A percentile compares a stretch with the other conserved stretches of the same genome.
Evolutionary conservation across 75 land plant species (phyloP).

Genomic region (Picea glauca): DNA sequence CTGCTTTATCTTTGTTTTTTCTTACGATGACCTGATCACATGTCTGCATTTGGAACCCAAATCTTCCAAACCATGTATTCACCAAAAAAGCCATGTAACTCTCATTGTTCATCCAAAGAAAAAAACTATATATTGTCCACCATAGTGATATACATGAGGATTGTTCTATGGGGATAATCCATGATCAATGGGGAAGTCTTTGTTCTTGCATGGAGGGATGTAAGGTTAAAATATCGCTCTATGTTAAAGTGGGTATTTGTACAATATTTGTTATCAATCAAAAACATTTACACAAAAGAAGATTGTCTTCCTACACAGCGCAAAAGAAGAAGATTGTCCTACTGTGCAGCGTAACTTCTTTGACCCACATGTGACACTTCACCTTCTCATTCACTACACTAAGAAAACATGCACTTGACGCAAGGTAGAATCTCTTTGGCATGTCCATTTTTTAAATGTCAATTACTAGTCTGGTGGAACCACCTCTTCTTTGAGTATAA

Average conservation of each 20-base stretch:
- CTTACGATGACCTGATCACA: background rate
- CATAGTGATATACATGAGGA: background rate
- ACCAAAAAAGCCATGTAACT: background rate
- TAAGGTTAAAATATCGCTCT: too few relatives aligned
- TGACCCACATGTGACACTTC: constrained; percentile 1
- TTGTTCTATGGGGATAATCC: background rate
- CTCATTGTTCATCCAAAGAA: background rate
- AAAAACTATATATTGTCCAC: constrained; percentile 4
- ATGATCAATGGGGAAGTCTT: too few relatives aligned
- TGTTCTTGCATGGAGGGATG: too few relatives aligned
- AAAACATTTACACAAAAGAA: too few relatives aligned
- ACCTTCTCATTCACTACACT: background rate
- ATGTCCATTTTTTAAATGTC: background rate
- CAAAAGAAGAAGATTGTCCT: too few relatives aligned
- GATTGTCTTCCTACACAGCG: too few relatives aligned
- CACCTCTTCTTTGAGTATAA: constrained; percentile 1
- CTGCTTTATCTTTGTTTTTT: background rate
- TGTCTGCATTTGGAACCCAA: background rate
- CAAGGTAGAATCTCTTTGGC: constrained; percentile 5
- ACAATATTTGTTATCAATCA: too few relatives aligned
- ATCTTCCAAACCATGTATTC: background rate
- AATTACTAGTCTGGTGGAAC: constrained; percentile 7
- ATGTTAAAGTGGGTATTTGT: too few relatives aligned
- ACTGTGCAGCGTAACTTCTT: background rate
- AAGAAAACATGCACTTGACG: background rate